Percentiles rank a stretch among this genome's conserved stretches.
Conservation (phyloP, 2,329 filamentous ascomycete genomes). For the Stromatinia cepivora region DNA sequence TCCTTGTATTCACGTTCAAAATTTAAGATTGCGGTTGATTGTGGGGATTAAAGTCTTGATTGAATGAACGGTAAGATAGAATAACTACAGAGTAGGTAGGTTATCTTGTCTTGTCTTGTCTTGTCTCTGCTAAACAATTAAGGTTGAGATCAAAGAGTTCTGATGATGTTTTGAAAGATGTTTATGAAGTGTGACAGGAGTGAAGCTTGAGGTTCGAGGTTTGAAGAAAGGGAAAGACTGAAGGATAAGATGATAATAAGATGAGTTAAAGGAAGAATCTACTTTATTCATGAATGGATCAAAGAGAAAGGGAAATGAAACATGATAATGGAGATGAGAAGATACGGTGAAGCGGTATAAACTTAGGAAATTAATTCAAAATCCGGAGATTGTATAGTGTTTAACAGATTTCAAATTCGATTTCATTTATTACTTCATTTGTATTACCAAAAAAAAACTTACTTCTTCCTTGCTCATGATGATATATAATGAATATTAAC, state of each 20-base stretch:
- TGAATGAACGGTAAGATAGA: not conserved
- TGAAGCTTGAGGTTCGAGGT: not conserved
- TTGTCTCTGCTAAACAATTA: not conserved
- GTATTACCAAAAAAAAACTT: not conserved
- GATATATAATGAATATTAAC: not conserved
- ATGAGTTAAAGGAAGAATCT: not conserved
- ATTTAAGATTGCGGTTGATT: conserved; percentile 17
- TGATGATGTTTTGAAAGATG: not conserved
- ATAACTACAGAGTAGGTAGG: not conserved
- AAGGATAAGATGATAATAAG: not conserved
- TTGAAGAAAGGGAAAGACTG: not conserved
- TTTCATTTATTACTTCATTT: conserved; percentile 2
- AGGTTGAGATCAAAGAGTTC: not conserved
- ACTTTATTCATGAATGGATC: not conserved
- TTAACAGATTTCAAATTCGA: conserved; percentile 6
- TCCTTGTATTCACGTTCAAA: conserved; percentile 8
- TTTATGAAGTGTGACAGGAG: not conserved
- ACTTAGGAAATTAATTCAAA: not conserved
- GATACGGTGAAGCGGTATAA: conserved; percentile 5
- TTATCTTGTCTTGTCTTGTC: not conserved
- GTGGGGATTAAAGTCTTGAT: not conserved
- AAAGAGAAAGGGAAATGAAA: not conserved
- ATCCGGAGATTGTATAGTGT: conserved; percentile 4
- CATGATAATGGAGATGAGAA: not conserved
- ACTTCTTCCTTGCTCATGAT: not conserved